phyloP scores from a whole-genome alignment of 2,329 filamentous ascomycete genomes.

The Pseudogymnoascus sp. region DNA sequence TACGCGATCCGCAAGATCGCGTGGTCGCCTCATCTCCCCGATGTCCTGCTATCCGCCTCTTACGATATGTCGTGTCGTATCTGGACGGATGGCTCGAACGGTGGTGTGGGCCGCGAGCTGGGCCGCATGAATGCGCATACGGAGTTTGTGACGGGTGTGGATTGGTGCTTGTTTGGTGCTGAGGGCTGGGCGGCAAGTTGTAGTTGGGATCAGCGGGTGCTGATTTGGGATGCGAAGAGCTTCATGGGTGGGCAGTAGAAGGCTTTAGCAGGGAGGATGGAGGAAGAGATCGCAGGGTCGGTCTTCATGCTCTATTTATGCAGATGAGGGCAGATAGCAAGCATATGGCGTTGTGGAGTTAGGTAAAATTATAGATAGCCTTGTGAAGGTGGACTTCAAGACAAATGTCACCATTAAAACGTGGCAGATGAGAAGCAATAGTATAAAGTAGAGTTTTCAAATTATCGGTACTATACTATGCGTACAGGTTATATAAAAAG shows the following conservation, averaged over 20 bases:
- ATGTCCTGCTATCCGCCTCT: constrained; percentile 78
- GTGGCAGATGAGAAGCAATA: not conserved
- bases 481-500: constrained; percentile 1
- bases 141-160: constrained; percentile 91
- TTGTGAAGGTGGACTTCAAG: not conserved
- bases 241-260: constrained; percentile 39
- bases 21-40: constrained; percentile 90
- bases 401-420: not conserved
- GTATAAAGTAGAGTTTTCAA: constrained; percentile 7
- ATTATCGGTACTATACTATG: constrained; percentile 7
- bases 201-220: constrained; percentile 86
- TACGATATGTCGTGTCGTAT: constrained; percentile 97
- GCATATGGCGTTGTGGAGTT: constrained; percentile 5
- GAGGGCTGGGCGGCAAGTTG: constrained; percentile 94
- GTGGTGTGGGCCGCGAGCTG: constrained; percentile 34
- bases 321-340: not conserved
- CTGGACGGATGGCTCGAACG: constrained; percentile 69
- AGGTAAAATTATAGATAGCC: not conserved
- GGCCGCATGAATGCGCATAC: constrained; percentile 85
- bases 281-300: not conserved
- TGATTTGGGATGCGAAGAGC: constrained; percentile 82
- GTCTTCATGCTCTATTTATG: not conserved
- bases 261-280: not conserved
- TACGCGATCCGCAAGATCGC: constrained; percentile 81
- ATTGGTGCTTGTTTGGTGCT: constrained; percentile 94